Conservation (phyloP, 371 early-diverging fungal genomes). For the Haplosporangium sp. region DNA sequence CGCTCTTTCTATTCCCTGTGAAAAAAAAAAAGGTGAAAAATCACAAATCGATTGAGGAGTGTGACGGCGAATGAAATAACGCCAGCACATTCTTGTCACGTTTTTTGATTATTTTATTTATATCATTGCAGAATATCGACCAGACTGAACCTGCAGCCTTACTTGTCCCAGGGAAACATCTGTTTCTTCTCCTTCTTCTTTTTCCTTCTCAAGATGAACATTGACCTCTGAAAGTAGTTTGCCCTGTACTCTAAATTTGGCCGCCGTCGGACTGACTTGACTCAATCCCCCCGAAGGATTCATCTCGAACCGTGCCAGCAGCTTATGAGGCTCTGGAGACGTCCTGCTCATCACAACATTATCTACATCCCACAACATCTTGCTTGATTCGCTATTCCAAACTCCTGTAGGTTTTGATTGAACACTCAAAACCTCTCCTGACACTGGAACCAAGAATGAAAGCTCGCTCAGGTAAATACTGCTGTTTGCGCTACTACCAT, state of each 20-base stretch:
- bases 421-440: conserved; percentile 62
- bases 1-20: neutral
- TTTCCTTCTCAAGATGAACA: conserved; percentile 36
- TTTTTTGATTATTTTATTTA: conserved; percentile 11
- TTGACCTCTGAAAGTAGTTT: conserved; percentile 48
- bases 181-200: conserved; percentile 3
- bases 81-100: conserved; percentile 11
- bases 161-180: conserved; percentile 37
- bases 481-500: neutral
- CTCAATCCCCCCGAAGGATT: conserved; percentile 45
- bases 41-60: neutral
- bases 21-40: neutral
- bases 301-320: conserved; percentile 66
- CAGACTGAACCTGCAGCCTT: conserved; percentile 54
- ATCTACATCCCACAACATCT: conserved; percentile 67
- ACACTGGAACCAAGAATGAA: conserved; percentile 62
- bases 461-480: conserved; percentile 52
- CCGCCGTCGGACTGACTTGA: conserved; percentile 61
- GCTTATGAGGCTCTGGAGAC: conserved; percentile 52
- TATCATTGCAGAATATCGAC: conserved; percentile 44
- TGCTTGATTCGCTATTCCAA: conserved; percentile 63
- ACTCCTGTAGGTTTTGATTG: conserved; percentile 67
- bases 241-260: conserved; percentile 63
- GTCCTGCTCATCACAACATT: conserved; percentile 44
- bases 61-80: conserved; percentile 25